Base-by-base conservation (phyloP, 2,329 filamentous ascomycete genomes). In the Claviceps purpurea region DNA sequence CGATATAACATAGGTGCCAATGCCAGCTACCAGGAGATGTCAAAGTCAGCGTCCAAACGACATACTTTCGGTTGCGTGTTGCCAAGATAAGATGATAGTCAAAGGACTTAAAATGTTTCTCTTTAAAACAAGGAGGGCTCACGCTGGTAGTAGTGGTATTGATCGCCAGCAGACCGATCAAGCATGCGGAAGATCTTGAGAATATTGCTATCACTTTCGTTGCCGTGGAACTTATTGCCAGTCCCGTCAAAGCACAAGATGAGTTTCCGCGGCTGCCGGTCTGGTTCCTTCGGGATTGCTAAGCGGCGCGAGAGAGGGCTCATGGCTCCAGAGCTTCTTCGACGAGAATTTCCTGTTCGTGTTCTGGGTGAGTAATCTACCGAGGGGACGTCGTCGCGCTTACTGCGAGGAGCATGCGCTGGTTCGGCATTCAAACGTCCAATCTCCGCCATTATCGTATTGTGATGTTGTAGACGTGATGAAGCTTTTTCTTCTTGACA, bases 161-260 rank as follows among this genome's bases (percentile, higher is more conserved):
- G 82, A 52, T 81, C 75, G 22, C 71, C 70, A 0, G 79, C 77
- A 6, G 76, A 77, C 5, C 82, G 74, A 57, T 87, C 82, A 1
- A 87, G 68, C 74, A 85, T 84, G 40, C 81, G 75, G 57, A 83
- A 86, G 11, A 87, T 84, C 60, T 86, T 86, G 54, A 87, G 67
- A 58, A 87, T 81, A 51, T 82, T 82, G 62, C 76, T 81, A 57
- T 82, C 79, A 43, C 75, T 79, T 13, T 81, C 78, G 50, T 82
- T 77, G 10, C 79, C 79, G 44, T 77, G 73, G 54, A 82, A 82
- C 55, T 81, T 81, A 59, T 82, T 82, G 0, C 79, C 79, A 0
- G 79, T 82, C 5, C 79, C 79, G 50, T 82, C 79, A 51, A 83
- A 82, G 58, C 79, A 82, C 1, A 83, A 65, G 10, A 82, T 71